phyloP scores from a whole-genome alignment of 371 early-diverging fungal species.

The Umbelopsis sp. region DNA sequence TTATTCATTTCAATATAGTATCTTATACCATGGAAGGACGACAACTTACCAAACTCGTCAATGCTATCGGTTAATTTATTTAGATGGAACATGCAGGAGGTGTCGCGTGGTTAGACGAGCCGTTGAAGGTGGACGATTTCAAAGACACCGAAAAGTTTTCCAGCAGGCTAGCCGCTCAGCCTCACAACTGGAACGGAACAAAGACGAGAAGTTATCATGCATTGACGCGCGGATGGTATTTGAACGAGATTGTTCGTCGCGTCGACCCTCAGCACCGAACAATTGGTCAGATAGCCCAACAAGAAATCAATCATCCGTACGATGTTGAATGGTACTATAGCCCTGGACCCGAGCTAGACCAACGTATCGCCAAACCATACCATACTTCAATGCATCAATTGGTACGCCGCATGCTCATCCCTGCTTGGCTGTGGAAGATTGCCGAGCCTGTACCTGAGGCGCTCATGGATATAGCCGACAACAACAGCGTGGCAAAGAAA shows the following conservation, averaged over 20 bases:
- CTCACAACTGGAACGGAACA: conserved; percentile 65
- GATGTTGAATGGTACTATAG: conserved; percentile 63
- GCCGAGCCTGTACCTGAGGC: neutral
- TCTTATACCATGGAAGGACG: too few relatives aligned
- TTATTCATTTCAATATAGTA: too few relatives aligned
- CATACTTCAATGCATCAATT: neutral
- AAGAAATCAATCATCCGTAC: conserved; percentile 49
- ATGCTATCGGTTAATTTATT: neutral
- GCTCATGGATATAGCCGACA: neutral
- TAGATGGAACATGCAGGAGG: conserved; percentile 70
- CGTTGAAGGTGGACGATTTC: conserved; percentile 35
- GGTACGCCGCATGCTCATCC: neutral
- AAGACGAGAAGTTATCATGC: conserved; percentile 65
- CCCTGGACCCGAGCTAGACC: conserved; percentile 44
- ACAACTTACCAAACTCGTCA: neutral
- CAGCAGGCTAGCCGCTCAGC: conserved; percentile 55
- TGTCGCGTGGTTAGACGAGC: conserved; percentile 57
- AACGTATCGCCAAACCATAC: conserved; percentile 33
- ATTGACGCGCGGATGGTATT: conserved; percentile 69
- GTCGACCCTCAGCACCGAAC: conserved; percentile 59
- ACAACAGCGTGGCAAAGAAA: neutral
- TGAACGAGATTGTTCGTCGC: conserved; percentile 71
- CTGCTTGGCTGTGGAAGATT: neutral
- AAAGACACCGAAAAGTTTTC: conserved; percentile 41
- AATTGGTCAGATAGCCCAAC: conserved; percentile 57